Conservation (phyloP, 1,139 yeast genomes). For the Hansenula sp. region DNA sequence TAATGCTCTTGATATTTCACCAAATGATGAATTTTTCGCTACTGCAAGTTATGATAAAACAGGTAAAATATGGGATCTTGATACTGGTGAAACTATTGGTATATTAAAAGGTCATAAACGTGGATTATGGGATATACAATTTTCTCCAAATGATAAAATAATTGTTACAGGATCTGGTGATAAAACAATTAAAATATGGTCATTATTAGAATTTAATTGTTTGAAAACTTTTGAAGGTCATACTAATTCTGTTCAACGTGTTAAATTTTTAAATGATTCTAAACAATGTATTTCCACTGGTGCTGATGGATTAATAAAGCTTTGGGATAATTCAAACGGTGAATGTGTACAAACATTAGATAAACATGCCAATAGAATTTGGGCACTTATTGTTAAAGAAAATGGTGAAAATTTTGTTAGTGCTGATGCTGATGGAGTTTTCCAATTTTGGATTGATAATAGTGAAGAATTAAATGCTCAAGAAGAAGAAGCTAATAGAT, state of each 20-base stretch:
- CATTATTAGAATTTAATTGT: constrained; percentile 70
- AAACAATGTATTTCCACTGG: constrained; percentile 79
- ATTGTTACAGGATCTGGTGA: constrained; percentile 86
- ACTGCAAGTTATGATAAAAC: constrained; percentile 96
- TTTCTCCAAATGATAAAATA: constrained; percentile 73
- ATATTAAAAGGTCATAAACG: constrained; percentile 85
- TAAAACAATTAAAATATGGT: constrained; percentile 87
- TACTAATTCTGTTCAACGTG: constrained; percentile 85
- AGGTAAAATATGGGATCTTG: constrained; percentile 83
- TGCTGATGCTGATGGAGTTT: constrained; percentile 94
- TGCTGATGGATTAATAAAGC: constrained; percentile 89
- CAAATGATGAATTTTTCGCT: constrained; percentile 83
- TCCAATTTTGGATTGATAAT: constrained; percentile 84
- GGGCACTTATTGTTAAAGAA: constrained; percentile 71
- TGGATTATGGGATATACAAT: constrained; percentile 89
- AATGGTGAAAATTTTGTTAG: constrained; percentile 71
- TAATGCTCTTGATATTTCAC: constrained; percentile 81
- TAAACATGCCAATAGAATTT: constrained; percentile 88
- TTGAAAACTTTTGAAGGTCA: constrained; percentile 89
- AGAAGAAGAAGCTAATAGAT: constrained; percentile 42
- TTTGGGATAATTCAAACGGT: constrained; percentile 79
- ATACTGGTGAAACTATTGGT: constrained; percentile 80
- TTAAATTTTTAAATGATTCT: constrained; percentile 60
- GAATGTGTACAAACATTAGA: constrained; percentile 82
- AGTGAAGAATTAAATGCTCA: constrained; percentile 64